A percentile compares a stretch with the other conserved stretches of the same genome.
Evolutionary conservation across 805 yeast genomes (phyloP).

Genomic region (Lipomyces lipofer): DNA sequence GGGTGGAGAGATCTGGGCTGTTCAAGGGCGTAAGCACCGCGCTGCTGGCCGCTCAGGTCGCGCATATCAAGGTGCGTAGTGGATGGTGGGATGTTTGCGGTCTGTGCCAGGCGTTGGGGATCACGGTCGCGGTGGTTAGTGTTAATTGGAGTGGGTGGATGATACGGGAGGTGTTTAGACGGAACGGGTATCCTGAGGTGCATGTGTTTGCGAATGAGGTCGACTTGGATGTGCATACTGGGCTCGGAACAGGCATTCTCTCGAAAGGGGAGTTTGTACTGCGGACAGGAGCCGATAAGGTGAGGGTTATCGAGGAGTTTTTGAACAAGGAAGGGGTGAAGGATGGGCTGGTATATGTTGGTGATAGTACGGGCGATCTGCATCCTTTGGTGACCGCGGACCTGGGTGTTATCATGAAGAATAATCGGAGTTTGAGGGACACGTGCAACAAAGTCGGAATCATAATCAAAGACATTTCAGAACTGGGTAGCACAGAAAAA

Average conservation of each 20-base stretch:
- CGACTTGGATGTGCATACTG: conserved; percentile 12
- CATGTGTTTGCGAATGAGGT: conserved; percentile 17
- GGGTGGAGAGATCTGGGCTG: conserved; percentile 27
- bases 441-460: conserved; percentile 11
- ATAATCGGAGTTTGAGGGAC: conserved; percentile 14
- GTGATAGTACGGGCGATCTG: conserved; percentile 32
- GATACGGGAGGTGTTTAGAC: conserved; percentile 10
- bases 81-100: conserved; percentile 13
- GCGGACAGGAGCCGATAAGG: conserved; percentile 28
- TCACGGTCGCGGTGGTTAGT: conserved; percentile 16
- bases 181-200: conserved; percentile 3
- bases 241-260: conserved; percentile 14
- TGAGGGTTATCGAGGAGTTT: conserved; percentile 5
- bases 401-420: conserved; percentile 19
- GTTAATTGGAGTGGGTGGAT: conserved; percentile 32
- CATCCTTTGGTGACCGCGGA: conserved; percentile 21
- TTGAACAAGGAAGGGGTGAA: neutral
- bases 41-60: conserved; percentile 18
- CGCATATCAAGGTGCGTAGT: conserved; percentile 8
- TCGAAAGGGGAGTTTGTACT: neutral
- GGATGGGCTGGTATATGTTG: conserved; percentile 22
- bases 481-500: neutral
- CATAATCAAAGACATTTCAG: neutral
- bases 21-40: conserved; percentile 19
- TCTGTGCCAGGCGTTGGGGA: neutral